Evolutionary conservation across 768 basidiomycete species (phyloP), one percentile per base, ranked within the genome.

Genomic region (Phaeotremella skinneri): DNA sequence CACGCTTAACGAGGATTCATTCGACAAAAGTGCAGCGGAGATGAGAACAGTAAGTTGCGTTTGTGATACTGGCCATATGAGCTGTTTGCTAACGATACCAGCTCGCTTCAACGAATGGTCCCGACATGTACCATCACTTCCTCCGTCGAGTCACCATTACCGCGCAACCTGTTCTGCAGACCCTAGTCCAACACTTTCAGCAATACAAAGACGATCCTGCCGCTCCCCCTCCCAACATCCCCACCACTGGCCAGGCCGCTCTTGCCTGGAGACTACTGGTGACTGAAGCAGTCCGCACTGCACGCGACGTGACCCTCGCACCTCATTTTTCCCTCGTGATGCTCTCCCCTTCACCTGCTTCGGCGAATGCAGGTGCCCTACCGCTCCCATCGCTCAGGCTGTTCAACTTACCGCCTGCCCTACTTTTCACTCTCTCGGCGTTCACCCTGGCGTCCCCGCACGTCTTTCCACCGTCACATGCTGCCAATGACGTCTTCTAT

Each of bases 41-140:
- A 96, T 99, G 71, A 87, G 91, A 74, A 90, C 90, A 57, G 94
- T 97, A 75, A 69, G 91, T 82, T 58, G 52, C 25, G 29, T 49
- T 30, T 39, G n/a, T 25, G 37, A 31, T 27, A 30, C 47, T 16
- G 30, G 29, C 49, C 21, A 31, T 11, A 31, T 56, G 11, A 37
- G 17, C 6, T 37, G 30, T 50, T 27, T 32, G n/a, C n/a, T n/a
- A n/a, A n/a, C n/a, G n/a, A n/a, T n/a, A n/a, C n/a, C 79, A 98
- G 94, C 85, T 98, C 71, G 90, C 91, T 64, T 92, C 97, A 76
- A 89, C 92, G 74, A 91, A 98, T 83, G 92, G 93, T 58, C 83
- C 91, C 70, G 93, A 96, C 79, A 96, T 92, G 58, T 96, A 97
- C 80, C 84, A 91, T 63, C 93, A 99, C 79, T 96, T 96, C 81